Percentiles rank a stretch among this genome's conserved stretches.
phyloP scores from a whole-genome alignment of 2,329 filamentous ascomycete genomes.

The Aureobasidium sp. region DNA sequence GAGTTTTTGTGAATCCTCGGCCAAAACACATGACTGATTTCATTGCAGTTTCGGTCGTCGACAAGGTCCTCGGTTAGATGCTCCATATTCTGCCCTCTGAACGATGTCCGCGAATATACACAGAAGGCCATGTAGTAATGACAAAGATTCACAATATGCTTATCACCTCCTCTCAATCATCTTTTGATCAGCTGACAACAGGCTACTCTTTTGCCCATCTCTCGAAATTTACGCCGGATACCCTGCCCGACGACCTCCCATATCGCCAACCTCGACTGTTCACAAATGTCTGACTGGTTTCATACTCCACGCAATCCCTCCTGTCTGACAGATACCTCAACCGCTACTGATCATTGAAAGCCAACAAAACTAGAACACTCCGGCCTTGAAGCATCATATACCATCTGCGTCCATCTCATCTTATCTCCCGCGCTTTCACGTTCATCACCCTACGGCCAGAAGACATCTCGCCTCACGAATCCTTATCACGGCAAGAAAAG shows the following conservation, averaged over 20 bases:
- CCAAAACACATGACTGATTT: not conserved
- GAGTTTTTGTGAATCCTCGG: constrained; percentile 23
- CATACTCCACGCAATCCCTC: not conserved
- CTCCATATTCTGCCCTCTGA: not conserved
- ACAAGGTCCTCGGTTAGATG: constrained; percentile 15
- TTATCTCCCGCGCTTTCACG: too few species aligned
- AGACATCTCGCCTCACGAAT: too few species aligned
- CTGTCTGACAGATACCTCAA: not conserved
- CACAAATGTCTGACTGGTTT: not conserved
- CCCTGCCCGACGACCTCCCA: not conserved
- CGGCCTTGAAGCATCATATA: too few species aligned
- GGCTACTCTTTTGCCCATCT: too few species aligned
- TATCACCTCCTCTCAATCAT: not conserved
- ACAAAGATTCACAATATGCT: not conserved
- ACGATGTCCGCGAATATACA: not conserved
- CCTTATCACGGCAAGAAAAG: too few species aligned
- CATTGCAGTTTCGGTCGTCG: constrained; percentile 14
- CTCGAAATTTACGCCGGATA: not conserved
- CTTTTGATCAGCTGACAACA: not conserved
- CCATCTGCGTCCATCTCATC: too few species aligned
- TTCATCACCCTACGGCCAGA: too few species aligned
- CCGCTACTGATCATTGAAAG: not conserved
- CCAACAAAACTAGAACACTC: too few species aligned
- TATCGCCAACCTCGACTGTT: not conserved
- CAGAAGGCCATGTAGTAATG: constrained; percentile 2